Base-by-base conservation (phyloP, 75 land plant genomes). In the Isoetes taiwanensis region DNA sequence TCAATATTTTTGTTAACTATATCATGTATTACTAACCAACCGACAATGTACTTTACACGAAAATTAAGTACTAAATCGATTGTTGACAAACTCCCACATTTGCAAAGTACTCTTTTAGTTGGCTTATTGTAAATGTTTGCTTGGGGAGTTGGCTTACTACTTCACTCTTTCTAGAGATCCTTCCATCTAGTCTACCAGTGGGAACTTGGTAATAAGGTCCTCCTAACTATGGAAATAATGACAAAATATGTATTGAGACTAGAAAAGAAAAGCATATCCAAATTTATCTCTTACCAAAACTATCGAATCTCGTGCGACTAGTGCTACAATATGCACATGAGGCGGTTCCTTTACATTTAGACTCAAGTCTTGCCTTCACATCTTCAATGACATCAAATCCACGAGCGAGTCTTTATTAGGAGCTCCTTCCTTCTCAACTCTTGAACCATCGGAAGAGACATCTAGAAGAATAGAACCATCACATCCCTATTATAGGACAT, bases 11-110 rank as follows among this genome's bases (percentile, higher is more conserved):
- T n/a, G n/a, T n/a, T n/a, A n/a, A n/a, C n/a, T n/a, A n/a, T n/a
- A n/a, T n/a, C n/a, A n/a, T n/a, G n/a, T n/a, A n/a, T n/a, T n/a
- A n/a, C n/a, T n/a, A n/a, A n/a, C n/a, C n/a, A n/a, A n/a, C n/a
- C n/a, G n/a, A n/a, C n/a, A n/a, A n/a, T n/a, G n/a, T n/a, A n/a
- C n/a, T 38, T n/a, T n/a, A n/a, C n/a, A 84, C 90, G 85, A 34
- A 79, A 85, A 35, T 85, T 85, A 31, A 80, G 86, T 12, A 89
- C 57, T 83, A 89, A 69, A 63, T 89, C 91, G 6, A 52, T 28
- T 38, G 66, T 74, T 30, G 61, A 42, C 34, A 89, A 69, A 0
- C n/a, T n/a, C 86, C 83, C 37, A 71, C 43, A 5, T 58, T 27
- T 2, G 63, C 72, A 48, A 89, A 89, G 32, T 69, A 16, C 11